Evolutionary conservation across 352 stramenopile genomes (phyloP).

Genomic region (Phytophthora citrophthora): DNA sequence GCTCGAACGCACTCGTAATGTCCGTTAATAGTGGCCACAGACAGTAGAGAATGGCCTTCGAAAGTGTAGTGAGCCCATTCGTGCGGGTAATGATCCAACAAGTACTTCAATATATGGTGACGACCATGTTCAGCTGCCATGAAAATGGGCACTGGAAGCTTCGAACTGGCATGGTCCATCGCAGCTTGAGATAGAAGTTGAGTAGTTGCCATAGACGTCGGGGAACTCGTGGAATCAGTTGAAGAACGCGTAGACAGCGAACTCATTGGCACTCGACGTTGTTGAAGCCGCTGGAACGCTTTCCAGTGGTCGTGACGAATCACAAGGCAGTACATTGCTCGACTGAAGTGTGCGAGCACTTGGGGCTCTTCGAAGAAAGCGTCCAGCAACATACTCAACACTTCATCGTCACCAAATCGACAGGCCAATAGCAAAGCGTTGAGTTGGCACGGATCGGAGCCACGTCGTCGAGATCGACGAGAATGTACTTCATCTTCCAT

Average conservation of each 20-base stretch:
- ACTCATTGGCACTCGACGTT: constrained; percentile 43
- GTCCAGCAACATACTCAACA: constrained; percentile 68
- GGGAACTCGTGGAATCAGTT: constrained; percentile 17
- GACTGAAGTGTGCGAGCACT: constrained; percentile 53
- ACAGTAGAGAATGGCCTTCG: constrained; percentile 66
- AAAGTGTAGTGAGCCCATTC: constrained; percentile 60
- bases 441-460: constrained; percentile 34
- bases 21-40: constrained; percentile 63
- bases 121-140: constrained; percentile 63
- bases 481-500: constrained; percentile 31
- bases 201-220: constrained; percentile 16
- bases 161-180: constrained; percentile 34
- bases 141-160: constrained; percentile 62
- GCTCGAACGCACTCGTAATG: constrained; percentile 77
- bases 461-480: constrained; percentile 17
- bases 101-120: constrained; percentile 54
- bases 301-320: constrained; percentile 69
- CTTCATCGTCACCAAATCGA: constrained; percentile 48
- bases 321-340: constrained; percentile 73
- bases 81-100: constrained; percentile 41
- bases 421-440: constrained; percentile 76
- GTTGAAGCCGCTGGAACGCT: constrained; percentile 59
- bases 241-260: constrained; percentile 34
- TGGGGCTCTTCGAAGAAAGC: constrained; percentile 57
- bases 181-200: constrained; percentile 24